Base-by-base conservation (phyloP, 2,329 filamentous ascomycete genomes). In the Neonectria ditissima region DNA sequence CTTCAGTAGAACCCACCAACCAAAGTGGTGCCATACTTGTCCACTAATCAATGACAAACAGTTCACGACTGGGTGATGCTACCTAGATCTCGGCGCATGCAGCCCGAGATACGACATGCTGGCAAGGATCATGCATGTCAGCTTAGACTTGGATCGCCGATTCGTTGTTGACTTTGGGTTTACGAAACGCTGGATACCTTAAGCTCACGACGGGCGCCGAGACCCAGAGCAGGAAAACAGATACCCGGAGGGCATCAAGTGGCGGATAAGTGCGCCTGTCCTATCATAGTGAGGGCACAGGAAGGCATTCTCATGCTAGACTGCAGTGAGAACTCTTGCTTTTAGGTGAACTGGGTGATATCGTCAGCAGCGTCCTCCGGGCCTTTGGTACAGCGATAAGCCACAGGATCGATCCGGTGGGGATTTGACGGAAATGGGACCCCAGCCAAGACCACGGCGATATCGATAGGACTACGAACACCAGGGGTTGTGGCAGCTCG, bases 401-500 rank as follows among this genome's bases (percentile, higher is more conserved):
- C 14, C 18, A 6, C 28, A 30, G 24, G 26, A 45, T 45, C 26
- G 26, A 50, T 32, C 18, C n/a, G 26, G 14, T n/a, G 45, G 52
- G 51, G 52, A 55, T 48, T 32, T 9, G 6, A 55, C 52, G 37
- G 52, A 39, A 44, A 51, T 30, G 37, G n/a, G 44, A 16, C 18
- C 9, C 51, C 11, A 37, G 13, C n/a, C 14, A 10, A 32, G 51
- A 26, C 58, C 22, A 60, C 43, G 24, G 22, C 32, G 43, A 22
- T n/a, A 9, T 39, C 22, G n/a, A n/a, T n/a, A 14, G 16, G 9
- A 41, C 51, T 32, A 18, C 10, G 48, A 58, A 32, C 14, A 48
- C 20, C 45, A 28, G 26, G 26, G 26, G 26, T 48, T 26, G 54
- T 22, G 47, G 32, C 34, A 50, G 24, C 43, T 16, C n/a, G 28